Conservation (phyloP, 2,329 filamentous ascomycete species). For the Ascochyta pisi region DNA sequence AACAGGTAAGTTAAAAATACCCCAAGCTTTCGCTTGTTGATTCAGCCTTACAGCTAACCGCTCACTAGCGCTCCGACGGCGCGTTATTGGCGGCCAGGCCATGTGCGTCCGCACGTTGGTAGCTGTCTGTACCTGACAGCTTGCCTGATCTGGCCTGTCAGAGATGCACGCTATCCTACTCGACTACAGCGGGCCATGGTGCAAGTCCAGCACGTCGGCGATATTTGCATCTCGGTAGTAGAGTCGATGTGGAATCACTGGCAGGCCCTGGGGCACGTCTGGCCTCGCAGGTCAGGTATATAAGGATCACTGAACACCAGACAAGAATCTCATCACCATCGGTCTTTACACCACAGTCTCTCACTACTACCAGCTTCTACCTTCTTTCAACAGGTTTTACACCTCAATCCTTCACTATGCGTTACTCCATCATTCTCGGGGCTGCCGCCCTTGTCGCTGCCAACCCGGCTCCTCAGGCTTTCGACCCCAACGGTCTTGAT, state of each 20-base stretch:
- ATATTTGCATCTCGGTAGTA: not conserved
- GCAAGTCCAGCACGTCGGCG: slow-evolving; percentile 3
- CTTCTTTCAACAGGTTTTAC: slow-evolving; percentile 1
- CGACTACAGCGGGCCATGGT: slow-evolving; percentile 16
- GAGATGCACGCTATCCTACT: slow-evolving; percentile 14
- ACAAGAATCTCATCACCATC: slow-evolving; percentile 8
- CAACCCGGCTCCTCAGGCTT: slow-evolving; percentile 30
- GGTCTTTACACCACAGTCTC: slow-evolving; percentile 11
- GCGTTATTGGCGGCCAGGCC: slow-evolving; percentile 8
- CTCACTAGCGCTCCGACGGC: slow-evolving; percentile 2
- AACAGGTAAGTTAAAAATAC: slow-evolving; percentile 20
- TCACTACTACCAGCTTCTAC: slow-evolving; percentile 9
- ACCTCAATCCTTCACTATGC: slow-evolving; percentile 23
- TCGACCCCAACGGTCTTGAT: slow-evolving; percentile 19
- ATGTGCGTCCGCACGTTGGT: slow-evolving; percentile 13
- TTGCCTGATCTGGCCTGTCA: slow-evolving; percentile 6
- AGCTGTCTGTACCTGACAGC: slow-evolving; percentile 2
- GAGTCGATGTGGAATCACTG: slow-evolving; percentile 10
- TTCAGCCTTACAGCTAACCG: slow-evolving; percentile 13
- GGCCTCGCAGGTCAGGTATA: slow-evolving; percentile 7
- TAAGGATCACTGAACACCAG: slow-evolving; percentile 6
- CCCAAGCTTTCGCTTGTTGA: slow-evolving; percentile 19
- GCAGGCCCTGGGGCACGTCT: not conserved
- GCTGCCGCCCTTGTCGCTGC: slow-evolving; percentile 32
- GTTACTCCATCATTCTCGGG: slow-evolving; percentile 29